Percentiles rank a stretch among this genome's conserved stretches.
Conservation (phyloP, 441 rosid genomes). For the Arabidopsis hybrid region DNA sequence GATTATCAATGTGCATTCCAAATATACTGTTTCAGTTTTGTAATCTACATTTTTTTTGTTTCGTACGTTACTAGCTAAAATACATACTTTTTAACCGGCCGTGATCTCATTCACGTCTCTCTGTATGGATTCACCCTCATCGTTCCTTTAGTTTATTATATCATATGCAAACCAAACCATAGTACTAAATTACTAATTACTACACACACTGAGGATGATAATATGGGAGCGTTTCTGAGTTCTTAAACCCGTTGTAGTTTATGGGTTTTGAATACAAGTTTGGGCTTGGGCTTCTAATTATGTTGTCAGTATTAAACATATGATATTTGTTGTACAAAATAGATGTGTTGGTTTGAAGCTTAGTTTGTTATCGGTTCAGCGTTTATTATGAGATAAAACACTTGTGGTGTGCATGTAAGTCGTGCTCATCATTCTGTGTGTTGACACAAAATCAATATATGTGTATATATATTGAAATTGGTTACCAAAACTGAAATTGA, state of each 20-base stretch:
- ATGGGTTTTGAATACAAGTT: not conserved
- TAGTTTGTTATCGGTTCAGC: too few species aligned
- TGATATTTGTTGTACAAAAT: not conserved
- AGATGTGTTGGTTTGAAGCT: too few species aligned
- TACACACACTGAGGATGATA: too few species aligned
- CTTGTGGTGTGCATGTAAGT: too few species aligned
- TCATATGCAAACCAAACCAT: too few species aligned
- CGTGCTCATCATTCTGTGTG: not conserved
- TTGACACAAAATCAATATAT: not conserved
- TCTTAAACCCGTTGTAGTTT: not conserved
- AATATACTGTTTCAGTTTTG: not conserved
- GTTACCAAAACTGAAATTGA: too few species aligned
- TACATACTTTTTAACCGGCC: conserved; percentile 23
- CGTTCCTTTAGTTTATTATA: not conserved
- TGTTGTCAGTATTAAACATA: not conserved
- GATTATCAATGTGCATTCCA: not conserved
- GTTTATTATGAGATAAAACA: too few species aligned
- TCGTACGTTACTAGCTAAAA: not conserved
- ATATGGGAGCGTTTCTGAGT: too few species aligned
- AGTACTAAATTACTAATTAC: too few species aligned
- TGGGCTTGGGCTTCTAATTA: conserved; percentile 16
- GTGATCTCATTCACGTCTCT: conserved; percentile 12
- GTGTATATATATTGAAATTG: too few species aligned
- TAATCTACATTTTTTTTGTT: not conserved
- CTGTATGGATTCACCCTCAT: conserved; percentile 8